Evolutionary conservation across 2,329 filamentous ascomycete genomes (phyloP), one percentile per base, ranked within the genome.

Genomic region (Clarireedia sp.): DNA sequence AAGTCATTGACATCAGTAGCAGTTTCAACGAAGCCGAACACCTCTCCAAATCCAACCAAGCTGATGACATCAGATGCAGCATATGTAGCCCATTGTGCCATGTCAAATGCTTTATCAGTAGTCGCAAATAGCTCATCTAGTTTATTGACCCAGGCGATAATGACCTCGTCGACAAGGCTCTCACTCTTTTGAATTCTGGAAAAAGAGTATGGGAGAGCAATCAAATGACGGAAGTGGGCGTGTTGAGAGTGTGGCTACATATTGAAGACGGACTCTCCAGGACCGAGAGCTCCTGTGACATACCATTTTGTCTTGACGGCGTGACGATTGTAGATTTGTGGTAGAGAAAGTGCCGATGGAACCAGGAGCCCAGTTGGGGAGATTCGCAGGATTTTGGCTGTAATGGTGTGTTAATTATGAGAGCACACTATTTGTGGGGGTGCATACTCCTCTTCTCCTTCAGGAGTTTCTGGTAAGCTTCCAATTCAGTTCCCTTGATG

Each of bases 121-220:
- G 70, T 66, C 3, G 70, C 75, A 58, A 81, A 83, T 5, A 65
- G 66, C 2, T 69, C 63, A 2, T 74, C 69, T 2, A 83, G 69
- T n/a, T 72, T 74, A 3, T 64, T 60, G 8, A 76, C 69, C 80
- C 78, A 83, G n/a, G 72, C 67, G 2, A 64, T 55, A 47, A 82
- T 78, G 9, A 75, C 70, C 2, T 64, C 59, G 57, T 83, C 79
- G 2, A 84, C 70, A 29, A 82, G 60, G 0, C 77, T 75, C 64
- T 83, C 80, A 75, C 81, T 82, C 60, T 75, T 78, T 66, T 77
- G 78, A 60, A 83, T 74, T 60, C 79, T 81, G 45, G 69, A 73
- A 62, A 82, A 79, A 52, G 73, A 76, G 62, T 83, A 47, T 2
- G 78, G 74, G 1, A 73, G 72, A 1, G 79, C 80, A 23, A 77